These are phyloP conservation scores for Didymella pomorum DNA, from an alignment of 2,329 filamentous ascomycete genomes.

Conservation along the genomic window DNA sequence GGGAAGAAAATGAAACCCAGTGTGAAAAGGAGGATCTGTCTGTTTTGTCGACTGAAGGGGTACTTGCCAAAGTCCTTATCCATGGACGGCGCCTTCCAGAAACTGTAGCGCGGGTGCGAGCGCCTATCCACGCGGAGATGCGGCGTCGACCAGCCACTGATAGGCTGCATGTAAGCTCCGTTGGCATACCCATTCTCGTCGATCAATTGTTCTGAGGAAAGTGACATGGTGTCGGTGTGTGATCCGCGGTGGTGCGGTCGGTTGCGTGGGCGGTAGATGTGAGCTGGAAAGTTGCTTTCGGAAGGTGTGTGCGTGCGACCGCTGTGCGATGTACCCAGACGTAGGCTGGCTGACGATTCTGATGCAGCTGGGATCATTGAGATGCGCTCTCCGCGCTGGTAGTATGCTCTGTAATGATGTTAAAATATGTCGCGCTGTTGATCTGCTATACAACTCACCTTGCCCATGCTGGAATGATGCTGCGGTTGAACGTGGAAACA, in stretches of 20 bases:
- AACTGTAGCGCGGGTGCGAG: conserved; percentile 61
- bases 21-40: conserved; percentile 78
- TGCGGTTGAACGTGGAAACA: conserved; percentile 45
- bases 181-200: conserved; percentile 43
- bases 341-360: conserved; percentile 44
- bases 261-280: conserved; percentile 51
- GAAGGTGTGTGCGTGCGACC: conserved; percentile 49
- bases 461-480: conserved; percentile 51
- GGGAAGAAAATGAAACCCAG: conserved; percentile 75
- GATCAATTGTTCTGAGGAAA: conserved; percentile 38
- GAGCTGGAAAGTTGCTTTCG: conserved; percentile 48
- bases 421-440: conserved; percentile 12
- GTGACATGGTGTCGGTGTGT: conserved; percentile 40
- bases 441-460: conserved; percentile 32
- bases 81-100: conserved; percentile 78
- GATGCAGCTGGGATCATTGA: conserved; percentile 48
- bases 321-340: conserved; percentile 46
- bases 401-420: conserved; percentile 43
- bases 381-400: conserved; percentile 47
- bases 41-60: conserved; percentile 71
- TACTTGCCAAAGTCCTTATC: conserved; percentile 69
- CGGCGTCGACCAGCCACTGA: conserved; percentile 45
- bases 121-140: conserved; percentile 51
- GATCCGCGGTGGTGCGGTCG: conserved; percentile 46
- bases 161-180: conserved; percentile 37